Percentiles rank a stretch among this genome's conserved stretches.
Conservation (phyloP, 2,329 filamentous ascomycete species). For the Mycosphaerelloides madeirae region DNA sequence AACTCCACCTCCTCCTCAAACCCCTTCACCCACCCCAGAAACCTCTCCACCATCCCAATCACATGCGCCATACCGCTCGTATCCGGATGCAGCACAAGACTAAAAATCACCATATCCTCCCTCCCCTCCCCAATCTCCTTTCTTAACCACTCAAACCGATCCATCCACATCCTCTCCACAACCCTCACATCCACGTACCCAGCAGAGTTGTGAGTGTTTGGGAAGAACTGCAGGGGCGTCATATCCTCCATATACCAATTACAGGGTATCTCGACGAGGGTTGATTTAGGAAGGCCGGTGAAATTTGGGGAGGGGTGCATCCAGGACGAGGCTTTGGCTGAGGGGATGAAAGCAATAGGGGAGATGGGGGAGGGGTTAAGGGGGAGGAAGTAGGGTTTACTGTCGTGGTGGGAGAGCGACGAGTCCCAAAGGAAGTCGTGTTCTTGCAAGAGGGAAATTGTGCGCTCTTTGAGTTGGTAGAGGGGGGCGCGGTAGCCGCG, state of each 20-base stretch:
- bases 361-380: conserved; percentile 36
- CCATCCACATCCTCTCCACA: conserved; percentile 58
- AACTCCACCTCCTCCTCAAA: conserved; percentile 46
- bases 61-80: conserved; percentile 59
- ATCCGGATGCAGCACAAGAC: conserved; percentile 54
- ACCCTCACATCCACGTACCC: conserved; percentile 55
- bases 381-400: conserved; percentile 47
- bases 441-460: conserved; percentile 45
- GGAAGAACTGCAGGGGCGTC: conserved; percentile 46
- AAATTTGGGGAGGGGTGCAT: conserved; percentile 41
- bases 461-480: conserved; percentile 48
- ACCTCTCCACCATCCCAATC: conserved; percentile 53
- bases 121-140: conserved; percentile 35
- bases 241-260: conserved; percentile 52
- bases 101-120: conserved; percentile 43
- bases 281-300: conserved; percentile 26
- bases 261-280: conserved; percentile 45
- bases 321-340: conserved; percentile 39
- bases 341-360: conserved; percentile 38
- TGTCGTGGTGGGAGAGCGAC: conserved; percentile 49
- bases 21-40: conserved; percentile 48
- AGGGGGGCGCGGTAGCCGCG: conserved; percentile 50
- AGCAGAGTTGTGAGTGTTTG: conserved; percentile 48
- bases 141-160: conserved; percentile 54
- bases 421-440: conserved; percentile 50